Base-by-base conservation (phyloP, 1,284 basidiomycete species). In the Austroboletus niveus region DNA sequence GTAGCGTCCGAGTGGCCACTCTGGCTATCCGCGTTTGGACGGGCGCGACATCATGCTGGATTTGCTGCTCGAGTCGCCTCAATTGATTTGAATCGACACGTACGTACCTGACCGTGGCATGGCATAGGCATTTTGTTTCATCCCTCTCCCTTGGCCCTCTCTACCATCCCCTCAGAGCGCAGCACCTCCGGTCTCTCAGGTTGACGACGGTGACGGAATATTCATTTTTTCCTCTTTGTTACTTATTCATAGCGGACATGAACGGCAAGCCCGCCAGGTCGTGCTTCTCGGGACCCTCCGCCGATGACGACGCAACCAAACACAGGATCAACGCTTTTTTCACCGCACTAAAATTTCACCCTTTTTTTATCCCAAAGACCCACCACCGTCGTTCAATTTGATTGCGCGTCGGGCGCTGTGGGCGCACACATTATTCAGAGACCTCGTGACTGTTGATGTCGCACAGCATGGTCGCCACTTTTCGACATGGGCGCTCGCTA, bases 391-490 rank as follows among this genome's bases (percentile, higher is more conserved):
- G 22, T 24, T 24, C 22, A 24, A 24, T 48, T 44, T 39, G 4
- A 10, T 20, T 29, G 12, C 36, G 30, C 52, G 45, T 43, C 22
- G 49, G 51, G 38, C 22, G 36, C 38, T 56, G 31, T 44, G n/a
- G n/a, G 11, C 5, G 45, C n/a, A 39, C 29, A 42, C 34, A 42
- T 41, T n/a, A 42, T 27, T 36, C 22, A 29, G 17, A 35, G 30
- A 36, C 22, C 34, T 55, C 45, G 48, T 43, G 41, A 36, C 30
- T 8, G 10, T 24, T 51, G 47, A 49, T 45, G 11, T 4, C 35
- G 20, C 53, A 66, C 63, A 68, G 65, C 63, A 54, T 54, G 57
- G 43, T 7, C 12, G 2, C 52, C 17, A 42, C 36, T 45, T 10
- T 5, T 36, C 27, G 42, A 44, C 39, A 55, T 52, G 46, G 51